phyloP scores from a whole-genome alignment of 495 filamentous ascomycete species.

The Aspergillus bridgeri region DNA sequence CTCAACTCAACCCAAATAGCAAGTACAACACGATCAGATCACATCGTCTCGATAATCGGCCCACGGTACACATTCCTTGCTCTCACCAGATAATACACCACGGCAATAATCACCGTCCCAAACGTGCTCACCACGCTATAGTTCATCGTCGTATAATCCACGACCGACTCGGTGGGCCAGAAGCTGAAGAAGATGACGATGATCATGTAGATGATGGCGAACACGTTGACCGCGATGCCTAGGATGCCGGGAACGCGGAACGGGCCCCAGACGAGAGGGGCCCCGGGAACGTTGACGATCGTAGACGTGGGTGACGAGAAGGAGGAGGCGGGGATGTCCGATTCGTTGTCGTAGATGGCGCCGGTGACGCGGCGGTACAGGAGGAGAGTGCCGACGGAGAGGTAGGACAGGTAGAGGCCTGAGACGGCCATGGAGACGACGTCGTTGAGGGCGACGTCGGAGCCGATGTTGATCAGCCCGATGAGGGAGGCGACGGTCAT shows the following conservation, averaged over 20 bases:
- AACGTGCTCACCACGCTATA: constrained; percentile 45
- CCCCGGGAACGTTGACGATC: constrained; percentile 26
- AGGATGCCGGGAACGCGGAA: constrained; percentile 30
- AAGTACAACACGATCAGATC: not conserved
- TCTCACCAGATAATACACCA: constrained; percentile 43
- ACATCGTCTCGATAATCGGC: constrained; percentile 39
- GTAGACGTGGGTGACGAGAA: not conserved
- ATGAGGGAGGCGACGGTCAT: constrained; percentile 33
- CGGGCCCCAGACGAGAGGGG: constrained; percentile 39
- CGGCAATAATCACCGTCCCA: constrained; percentile 36
- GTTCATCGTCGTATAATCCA: constrained; percentile 39
- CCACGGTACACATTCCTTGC: constrained; percentile 44
- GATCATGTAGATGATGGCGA: constrained; percentile 40
- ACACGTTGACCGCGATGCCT: constrained; percentile 28
- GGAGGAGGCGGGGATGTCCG: constrained; percentile 9
- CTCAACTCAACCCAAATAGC: not conserved
- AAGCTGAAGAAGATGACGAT: constrained; percentile 51
- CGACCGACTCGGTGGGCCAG: constrained; percentile 37
- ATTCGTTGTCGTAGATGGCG: constrained; percentile 24
- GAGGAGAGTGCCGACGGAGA: constrained; percentile 42
- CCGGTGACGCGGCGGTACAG: constrained; percentile 46
- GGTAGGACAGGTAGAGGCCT: constrained; percentile 43
- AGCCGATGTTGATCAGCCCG: constrained; percentile 45
- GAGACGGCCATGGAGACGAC: constrained; percentile 42
- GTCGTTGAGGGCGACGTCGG: constrained; percentile 44